These are phyloP conservation scores for Sugiyamaella qingdaonensis DNA, from an alignment of 805 yeast genomes.

Conservation along the genomic window DNA sequence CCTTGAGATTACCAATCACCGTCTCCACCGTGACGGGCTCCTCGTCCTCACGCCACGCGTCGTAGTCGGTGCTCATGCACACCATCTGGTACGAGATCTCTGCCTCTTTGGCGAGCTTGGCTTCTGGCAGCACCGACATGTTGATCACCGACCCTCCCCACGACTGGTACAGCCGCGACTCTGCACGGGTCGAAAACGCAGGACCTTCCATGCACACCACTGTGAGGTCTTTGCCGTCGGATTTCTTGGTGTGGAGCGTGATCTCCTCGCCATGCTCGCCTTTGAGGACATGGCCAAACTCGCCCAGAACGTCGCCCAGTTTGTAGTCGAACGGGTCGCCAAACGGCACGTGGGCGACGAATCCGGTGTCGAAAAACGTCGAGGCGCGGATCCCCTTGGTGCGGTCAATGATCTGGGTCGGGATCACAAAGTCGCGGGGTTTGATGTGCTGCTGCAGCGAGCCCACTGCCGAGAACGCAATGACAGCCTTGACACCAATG, in stretches of 20 bases:
- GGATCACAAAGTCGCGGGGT: constrained; percentile 96
- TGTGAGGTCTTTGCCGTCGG: constrained; percentile 71
- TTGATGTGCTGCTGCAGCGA: constrained; percentile 82
- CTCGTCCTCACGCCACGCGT: constrained; percentile 94
- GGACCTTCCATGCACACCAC: constrained; percentile 99
- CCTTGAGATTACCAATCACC: constrained; percentile 83
- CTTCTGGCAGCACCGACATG: constrained; percentile 97
- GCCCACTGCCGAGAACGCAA: constrained; percentile 96
- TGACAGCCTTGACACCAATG: constrained; percentile 78
- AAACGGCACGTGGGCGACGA: constrained; percentile 95
- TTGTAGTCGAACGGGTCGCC: constrained; percentile 92
- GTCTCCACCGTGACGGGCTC: constrained; percentile 98
- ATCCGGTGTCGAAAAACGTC: constrained; percentile 85
- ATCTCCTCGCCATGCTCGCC: constrained; percentile 44
- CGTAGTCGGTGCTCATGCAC: constrained; percentile 98
- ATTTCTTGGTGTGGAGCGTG: constrained; percentile 59
- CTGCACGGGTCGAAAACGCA: constrained; percentile 95
- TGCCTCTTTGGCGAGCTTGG: constrained; percentile 94
- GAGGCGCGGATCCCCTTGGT: constrained; percentile 92
- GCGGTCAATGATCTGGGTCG: constrained; percentile 93
- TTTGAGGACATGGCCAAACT: constrained; percentile 53
- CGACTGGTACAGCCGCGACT: constrained; percentile 74
- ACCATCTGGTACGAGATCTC: constrained; percentile 96
- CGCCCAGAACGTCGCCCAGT: constrained; percentile 61
- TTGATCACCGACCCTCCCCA: constrained; percentile 96